phyloP scores from a whole-genome alignment of 139 green algal species.

The Monoraphidium neglectum region DNA sequence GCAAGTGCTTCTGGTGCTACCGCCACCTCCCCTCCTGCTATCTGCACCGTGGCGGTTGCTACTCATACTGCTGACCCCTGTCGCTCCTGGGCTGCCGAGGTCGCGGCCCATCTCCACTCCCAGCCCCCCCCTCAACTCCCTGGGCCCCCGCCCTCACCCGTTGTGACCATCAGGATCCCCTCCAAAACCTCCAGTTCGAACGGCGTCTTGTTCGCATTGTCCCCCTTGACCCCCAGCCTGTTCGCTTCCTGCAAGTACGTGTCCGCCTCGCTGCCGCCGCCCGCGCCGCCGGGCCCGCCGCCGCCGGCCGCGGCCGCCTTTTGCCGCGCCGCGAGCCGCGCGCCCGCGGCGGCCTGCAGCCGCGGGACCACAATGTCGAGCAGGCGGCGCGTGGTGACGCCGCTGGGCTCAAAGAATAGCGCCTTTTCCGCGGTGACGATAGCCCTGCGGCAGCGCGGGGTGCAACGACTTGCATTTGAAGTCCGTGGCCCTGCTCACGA shows the following conservation, averaged over 20 bases:
- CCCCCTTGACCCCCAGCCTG: background rate
- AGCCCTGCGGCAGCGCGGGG: slow-evolving; percentile 29
- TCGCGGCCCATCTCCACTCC: no score
- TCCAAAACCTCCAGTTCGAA: slow-evolving; percentile 96
- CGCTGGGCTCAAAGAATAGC: slow-evolving; percentile 86
- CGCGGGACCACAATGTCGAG: slow-evolving; percentile 75
- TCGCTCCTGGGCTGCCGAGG: no score
- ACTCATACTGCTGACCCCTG: no score
- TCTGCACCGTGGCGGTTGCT: no score
- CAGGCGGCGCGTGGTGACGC: slow-evolving; percentile 67
- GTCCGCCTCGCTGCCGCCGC: slow-evolving; percentile 4
- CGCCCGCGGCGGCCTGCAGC: slow-evolving; percentile 41
- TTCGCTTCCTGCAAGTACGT: slow-evolving; percentile 13
- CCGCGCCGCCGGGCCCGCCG: background rate
- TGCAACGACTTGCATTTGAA: no score
- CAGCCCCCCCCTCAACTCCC: background rate
- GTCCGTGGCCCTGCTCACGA: no score
- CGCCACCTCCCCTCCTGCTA: no score
- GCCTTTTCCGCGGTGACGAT: slow-evolving; percentile 84
- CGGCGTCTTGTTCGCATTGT: slow-evolving; percentile 43
- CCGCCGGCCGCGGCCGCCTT: background rate
- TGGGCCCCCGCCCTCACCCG: no score
- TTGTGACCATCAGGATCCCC: slow-evolving; percentile 85
- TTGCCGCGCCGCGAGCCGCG: slow-evolving; percentile 21
- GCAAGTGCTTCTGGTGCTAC: no score